Base-by-base conservation (phyloP, 768 basidiomycete species). In the Calvatia gigantea region DNA sequence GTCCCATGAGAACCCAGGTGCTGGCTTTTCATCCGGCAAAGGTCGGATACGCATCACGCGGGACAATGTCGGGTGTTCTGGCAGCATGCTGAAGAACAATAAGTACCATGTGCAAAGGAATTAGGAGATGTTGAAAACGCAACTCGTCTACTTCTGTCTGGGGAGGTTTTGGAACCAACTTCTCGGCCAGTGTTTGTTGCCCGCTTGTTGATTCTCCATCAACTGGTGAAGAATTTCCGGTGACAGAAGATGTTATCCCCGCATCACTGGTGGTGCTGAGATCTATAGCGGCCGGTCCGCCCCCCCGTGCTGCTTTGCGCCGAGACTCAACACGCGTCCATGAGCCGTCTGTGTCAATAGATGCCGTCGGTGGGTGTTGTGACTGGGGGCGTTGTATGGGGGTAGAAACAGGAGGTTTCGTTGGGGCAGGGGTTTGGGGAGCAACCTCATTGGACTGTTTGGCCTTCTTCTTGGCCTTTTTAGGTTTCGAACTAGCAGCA, bases 261-360 rank as follows among this genome's bases (percentile, higher is more conserved):
- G 80, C 69, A 65, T 84, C 84, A 59, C 74, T 79, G n/a, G 63
- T 79, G 27, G 63, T 79, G 14, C 73, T 72, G 25, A 70, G 54
- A 29, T 74, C 72, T 37, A 69, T 72, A 15, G 66, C 65, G 21
- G 67, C 67, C 17, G 58, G 49, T 39, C 63, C 60, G 53, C 55
- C 39, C 49, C 44, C 60, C 55, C 38, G 44, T 60, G 57, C 54
- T 29, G 47, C 57, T 46, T 61, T 73, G 51, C 71, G 74, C n/a
- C 72, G 73, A 27, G 78, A 70, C 59, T 81, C 79, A n/a, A 89
- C 83, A 53, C 83, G 84, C 19, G 87, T 89, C 88, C 88, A 89
- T 4, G 84, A 83, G 31, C 78, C 74, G 59, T 87, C 84, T 1
- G 79, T 81, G 56, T 81, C 81, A 48, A 69, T 64, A 14, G 71